phyloP scores from a whole-genome alignment of 129 eudicot species.

The Apium graveolens region DNA sequence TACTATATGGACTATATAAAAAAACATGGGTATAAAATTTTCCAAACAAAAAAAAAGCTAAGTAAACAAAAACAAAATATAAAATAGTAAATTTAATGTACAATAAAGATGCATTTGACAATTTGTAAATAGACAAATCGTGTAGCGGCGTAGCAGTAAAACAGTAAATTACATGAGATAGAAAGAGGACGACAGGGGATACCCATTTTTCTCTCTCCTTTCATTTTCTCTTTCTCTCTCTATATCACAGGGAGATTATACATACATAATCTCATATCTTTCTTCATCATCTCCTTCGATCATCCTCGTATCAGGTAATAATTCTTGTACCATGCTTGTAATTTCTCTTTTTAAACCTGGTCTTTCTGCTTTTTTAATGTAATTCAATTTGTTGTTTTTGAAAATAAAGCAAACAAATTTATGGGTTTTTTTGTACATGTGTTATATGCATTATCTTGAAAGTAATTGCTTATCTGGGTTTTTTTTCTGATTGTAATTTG shows the following conservation, averaged over 20 bases:
- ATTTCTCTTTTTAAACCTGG: too few relatives aligned
- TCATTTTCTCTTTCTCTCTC: neutral
- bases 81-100: too few relatives aligned
- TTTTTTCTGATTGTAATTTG: slow-evolving; percentile 14
- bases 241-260: neutral
- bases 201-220: neutral
- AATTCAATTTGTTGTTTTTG: neutral
- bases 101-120: too few relatives aligned
- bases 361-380: neutral
- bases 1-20: too few relatives aligned
- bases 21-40: too few relatives aligned
- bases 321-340: slow-evolving; percentile 8
- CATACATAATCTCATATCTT: slow-evolving; percentile 16
- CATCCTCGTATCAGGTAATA: slow-evolving; percentile 39
- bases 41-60: too few relatives aligned
- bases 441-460: slow-evolving; percentile 17
- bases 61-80: too few relatives aligned
- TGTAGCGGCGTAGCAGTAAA: slow-evolving; percentile 10
- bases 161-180: slow-evolving; percentile 10
- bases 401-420: slow-evolving; percentile 5
- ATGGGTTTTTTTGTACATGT: neutral
- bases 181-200: slow-evolving; percentile 4
- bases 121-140: neutral
- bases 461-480: slow-evolving; percentile 14
- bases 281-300: slow-evolving; percentile 28